Base-by-base conservation (phyloP, 352 stramenopile genomes). In the Elongisporangium senticosum region DNA sequence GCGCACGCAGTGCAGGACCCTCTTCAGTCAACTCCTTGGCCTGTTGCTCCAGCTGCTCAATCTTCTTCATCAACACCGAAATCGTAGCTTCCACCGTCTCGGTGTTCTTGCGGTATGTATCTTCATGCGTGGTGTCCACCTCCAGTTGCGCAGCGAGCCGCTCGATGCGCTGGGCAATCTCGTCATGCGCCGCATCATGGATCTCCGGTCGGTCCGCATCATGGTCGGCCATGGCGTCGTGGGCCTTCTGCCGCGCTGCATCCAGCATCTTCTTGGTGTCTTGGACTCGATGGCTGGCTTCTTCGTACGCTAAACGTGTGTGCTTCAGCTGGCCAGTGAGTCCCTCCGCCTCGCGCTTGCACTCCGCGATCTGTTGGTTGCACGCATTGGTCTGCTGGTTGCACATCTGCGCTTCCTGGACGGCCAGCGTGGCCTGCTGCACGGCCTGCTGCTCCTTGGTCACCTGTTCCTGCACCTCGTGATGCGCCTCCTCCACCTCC, bases 401-500 rank as follows among this genome's bases (percentile, higher is more conserved):
- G 4, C 71, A 57, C 5, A 56, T 50, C 13, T 72, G 74, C 0
- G 79, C 79, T 2, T 58, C 63, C 11, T 70, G 55, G 3, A 89
- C 79, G 0, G 79, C 79, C 15, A 83, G 75, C 0, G 69, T 71
- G 4, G 79, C 79, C 4, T 68, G 59, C n/a, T 68, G 59, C 49
- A 87, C 71, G 2, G 75, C 79, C 20, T 70, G 65, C 28, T 69
- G 68, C 24, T 83, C 69, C 1, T 67, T 57, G 37, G 77, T 65
- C 3, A 63, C 54, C 39, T 90, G 79, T 0, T 61, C 23, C 17
- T 71, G 28, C 0, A 93, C 53, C 23, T 86, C 70, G 3, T 70
- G 65, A 58, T 91, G 83, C 2, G 75, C 77, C 21, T 90, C 79
- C 5, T 85, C 71, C 56, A 93, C 90, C 59, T 93, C 83, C 17